Base-by-base conservation (phyloP, 805 yeast genomes). In the Metschnikowia picachoensis region DNA sequence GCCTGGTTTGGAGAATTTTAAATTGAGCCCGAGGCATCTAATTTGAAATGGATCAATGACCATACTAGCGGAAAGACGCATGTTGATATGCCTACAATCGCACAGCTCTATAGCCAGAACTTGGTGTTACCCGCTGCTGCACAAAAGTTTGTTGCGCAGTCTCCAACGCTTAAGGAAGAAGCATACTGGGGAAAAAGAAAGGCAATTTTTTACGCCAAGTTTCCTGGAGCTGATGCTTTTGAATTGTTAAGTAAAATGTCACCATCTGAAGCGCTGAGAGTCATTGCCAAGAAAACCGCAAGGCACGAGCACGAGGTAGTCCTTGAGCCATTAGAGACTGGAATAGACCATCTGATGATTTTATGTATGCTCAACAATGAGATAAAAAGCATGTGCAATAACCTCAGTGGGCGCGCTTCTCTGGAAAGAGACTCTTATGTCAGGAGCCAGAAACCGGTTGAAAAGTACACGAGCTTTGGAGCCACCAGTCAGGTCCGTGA, bases 131-230 rank as follows among this genome's bases (percentile, higher is more conserved):
- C 46, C 27, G 39, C 28, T 13, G 35, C 30, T 13, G 46, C 46
- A 11, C 9, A 37, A 15, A 14, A 37, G 16, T 43, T 43, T 17
- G n/a, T 43, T 25, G 20, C 30, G 5, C 46, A 43, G 15, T 33
- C 46, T n/a, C 29, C 37, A 2, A 16, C 28, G 20, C 33, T 43
- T 7, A 3, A 31, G n/a, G 38, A 43, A 17, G 46, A 43, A n/a
- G 46, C 46, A 1, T 16, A 28, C 5, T 43, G 46, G 46, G 46
- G 37, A 34, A 32, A 12, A 17, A 15, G 25, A 29, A 43, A 43
- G 32, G 46, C 46, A 10, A 42, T 20, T 10, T 43, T 43, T 28
- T 43, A 37, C 14, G 25, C 25, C 25, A 20, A 20, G 1, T 20
- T 1, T 20, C 25, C 25, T 5, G 20, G 37, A 4, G 14, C 10